phyloP scores from a whole-genome alignment of 345 rosid species.

The Eucalyptus erythrocorys region DNA sequence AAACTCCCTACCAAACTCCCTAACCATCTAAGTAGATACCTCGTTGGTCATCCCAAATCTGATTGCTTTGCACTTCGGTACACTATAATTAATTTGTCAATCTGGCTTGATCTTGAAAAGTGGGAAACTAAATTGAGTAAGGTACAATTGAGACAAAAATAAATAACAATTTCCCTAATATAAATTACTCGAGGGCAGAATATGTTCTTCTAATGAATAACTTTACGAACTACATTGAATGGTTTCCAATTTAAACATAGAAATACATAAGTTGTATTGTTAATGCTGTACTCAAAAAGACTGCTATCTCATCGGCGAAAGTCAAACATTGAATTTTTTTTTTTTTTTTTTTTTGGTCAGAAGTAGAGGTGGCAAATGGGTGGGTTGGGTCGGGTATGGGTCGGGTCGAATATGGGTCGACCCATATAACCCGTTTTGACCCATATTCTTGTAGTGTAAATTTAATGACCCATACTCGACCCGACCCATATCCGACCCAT shows the following conservation, averaged over 20 bases:
- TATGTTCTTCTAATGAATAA: neutral
- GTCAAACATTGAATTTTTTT: neutral
- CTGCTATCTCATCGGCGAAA: neutral
- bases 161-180: neutral
- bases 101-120: neutral
- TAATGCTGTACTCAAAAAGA: neutral
- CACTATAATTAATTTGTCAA: neutral
- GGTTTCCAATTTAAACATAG: neutral
- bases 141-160: neutral
- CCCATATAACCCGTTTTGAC: too few relatives aligned
- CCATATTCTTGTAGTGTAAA: too few relatives aligned
- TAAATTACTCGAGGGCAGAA: neutral
- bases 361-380: too few relatives aligned
- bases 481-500: too few relatives aligned
- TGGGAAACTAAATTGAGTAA: neutral
- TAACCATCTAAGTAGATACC: neutral
- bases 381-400: too few relatives aligned
- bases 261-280: neutral
- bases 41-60: neutral
- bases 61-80: neutral
- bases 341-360: too few relatives aligned
- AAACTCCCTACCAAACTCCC: neutral
- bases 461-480: too few relatives aligned
- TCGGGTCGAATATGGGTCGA: too few relatives aligned
- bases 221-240: neutral